These are phyloP conservation scores for Begonia masoniana DNA, from an alignment of 306 rosid species.

Conservation along the genomic window DNA sequence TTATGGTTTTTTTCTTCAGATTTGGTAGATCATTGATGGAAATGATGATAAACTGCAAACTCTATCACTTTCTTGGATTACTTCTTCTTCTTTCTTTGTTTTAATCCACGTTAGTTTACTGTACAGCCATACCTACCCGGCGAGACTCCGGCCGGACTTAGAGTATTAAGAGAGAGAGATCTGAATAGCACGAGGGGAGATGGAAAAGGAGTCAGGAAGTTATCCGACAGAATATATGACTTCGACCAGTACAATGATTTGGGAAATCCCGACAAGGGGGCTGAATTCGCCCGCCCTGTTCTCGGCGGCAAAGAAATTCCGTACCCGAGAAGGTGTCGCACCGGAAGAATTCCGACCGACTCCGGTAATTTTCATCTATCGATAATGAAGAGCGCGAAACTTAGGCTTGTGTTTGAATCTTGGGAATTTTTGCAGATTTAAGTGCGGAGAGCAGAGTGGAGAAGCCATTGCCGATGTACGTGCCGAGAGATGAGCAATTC, in stretches of 20 bases:
- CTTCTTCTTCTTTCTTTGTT: background rate
- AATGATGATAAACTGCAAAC: too few species aligned
- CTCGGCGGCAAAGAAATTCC: slow-evolving; percentile 57
- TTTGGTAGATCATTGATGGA: too few species aligned
- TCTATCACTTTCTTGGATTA: too few species aligned
- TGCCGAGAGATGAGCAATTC: slow-evolving; percentile 59
- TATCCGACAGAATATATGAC: slow-evolving; percentile 57
- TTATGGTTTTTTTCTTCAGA: too few species aligned
- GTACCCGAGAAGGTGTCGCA: slow-evolving; percentile 77
- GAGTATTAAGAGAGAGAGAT: slow-evolving; percentile 34
- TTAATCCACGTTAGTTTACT: background rate
- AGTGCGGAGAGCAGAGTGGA: slow-evolving; percentile 29
- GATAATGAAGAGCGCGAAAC: too few species aligned
- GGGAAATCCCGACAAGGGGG: slow-evolving; percentile 33
- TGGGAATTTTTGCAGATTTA: slow-evolving; percentile 17
- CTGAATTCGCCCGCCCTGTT: slow-evolving; percentile 32
- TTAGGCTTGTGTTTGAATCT: too few species aligned
- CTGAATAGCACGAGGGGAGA: slow-evolving; percentile 43
- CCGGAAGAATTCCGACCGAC: slow-evolving; percentile 35
- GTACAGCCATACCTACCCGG: slow-evolving; percentile 56
- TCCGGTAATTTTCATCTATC: slow-evolving; percentile 22
- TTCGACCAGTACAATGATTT: slow-evolving; percentile 67
- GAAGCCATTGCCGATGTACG: slow-evolving; percentile 32
- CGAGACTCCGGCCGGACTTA: slow-evolving; percentile 42
- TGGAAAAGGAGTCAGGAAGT: slow-evolving; percentile 29